Conservation (phyloP, 2,329 filamentous ascomycete species). For the Nemania sp. region DNA sequence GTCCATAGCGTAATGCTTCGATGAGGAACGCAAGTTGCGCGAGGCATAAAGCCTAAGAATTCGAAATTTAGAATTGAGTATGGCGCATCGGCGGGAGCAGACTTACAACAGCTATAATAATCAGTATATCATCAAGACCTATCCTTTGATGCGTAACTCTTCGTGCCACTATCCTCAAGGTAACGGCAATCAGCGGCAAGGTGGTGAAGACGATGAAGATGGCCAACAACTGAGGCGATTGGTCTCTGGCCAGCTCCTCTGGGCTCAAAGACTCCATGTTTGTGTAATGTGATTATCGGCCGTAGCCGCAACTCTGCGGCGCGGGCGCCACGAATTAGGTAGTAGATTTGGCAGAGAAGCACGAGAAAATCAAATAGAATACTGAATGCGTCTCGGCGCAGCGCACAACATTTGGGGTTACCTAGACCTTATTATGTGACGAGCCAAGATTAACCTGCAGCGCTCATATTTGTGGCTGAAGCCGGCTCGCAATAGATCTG, state of each 20-base stretch:
- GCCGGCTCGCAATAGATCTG: too few species aligned
- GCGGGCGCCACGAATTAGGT: too few species aligned
- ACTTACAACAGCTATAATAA: constrained; percentile 10
- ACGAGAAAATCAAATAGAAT: not conserved
- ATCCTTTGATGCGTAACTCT: constrained; percentile 1
- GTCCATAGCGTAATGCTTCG: constrained; percentile 7
- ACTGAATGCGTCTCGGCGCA: too few species aligned
- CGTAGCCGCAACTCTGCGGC: not conserved
- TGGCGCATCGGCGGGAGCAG: not conserved
- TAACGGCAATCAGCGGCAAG: constrained; percentile 1
- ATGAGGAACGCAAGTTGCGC: constrained; percentile 7
- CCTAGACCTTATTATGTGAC: not conserved
- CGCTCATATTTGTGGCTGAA: not conserved
- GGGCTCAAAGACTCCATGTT: not conserved
- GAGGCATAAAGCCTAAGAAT: not conserved
- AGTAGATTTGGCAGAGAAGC: not conserved
- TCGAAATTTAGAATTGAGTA: not conserved
- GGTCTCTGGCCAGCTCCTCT: constrained; percentile 3
- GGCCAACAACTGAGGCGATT: not conserved
- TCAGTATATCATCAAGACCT: not conserved
- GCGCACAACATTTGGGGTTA: not conserved
- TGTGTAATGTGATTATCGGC: not conserved
- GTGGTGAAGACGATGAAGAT: constrained; percentile 7
- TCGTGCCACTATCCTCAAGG: constrained; percentile 1
- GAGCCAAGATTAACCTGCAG: not conserved